Base-by-base conservation (phyloP, 495 filamentous ascomycete genomes). In the Neurospora sp. region DNA sequence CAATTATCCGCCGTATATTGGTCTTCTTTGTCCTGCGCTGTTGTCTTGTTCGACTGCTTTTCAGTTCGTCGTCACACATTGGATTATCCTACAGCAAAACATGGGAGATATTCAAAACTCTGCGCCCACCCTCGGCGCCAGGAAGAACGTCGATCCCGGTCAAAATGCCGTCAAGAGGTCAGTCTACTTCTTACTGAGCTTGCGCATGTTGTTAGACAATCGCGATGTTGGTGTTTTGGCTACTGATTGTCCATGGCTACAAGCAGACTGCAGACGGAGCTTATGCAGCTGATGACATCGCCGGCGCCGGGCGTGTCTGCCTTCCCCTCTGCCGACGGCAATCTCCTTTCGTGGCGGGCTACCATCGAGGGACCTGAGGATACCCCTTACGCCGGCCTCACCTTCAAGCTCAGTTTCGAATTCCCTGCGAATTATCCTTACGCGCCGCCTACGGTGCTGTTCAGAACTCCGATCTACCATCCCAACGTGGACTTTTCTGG, bases 241-340 rank as follows among this genome's bases (percentile, higher is more conserved):
- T 14, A 12, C 53, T 61, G 22, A 61, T 42, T 71, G 12, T 14
- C 20, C 14, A 68, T 41, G 20, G 16, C 40, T 27, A 40, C 16
- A 7, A 16, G 27, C 10, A 38, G 68, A 40, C 87, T 99, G 73
- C 96, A 99, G 83, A 93, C 93, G 48, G 96, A 99, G 82, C 87
- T 99, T 70, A 98, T 98, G 94, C 91, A 95, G 82, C 87, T 99
- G 46, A 99, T 99, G 96, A 92, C 94, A 75, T 93, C 93, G 38
- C 89, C 94, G 9, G 93, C 94, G 3, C 94, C 96, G 71, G 96
- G 96, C 75, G 90, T 98, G 78, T 97, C 94, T 68, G 96, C 96
- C 71, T 99, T 99, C 79, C 96, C 96, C 53, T 91, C 93, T 74
- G 89, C 89, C 39, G 93, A 96, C 77, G 93, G 93, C 79, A 96